Percentiles rank a stretch among this genome's conserved stretches.
phyloP scores from a whole-genome alignment of 805 yeast genomes.

The Wickerhamomyces strasburgensis region DNA sequence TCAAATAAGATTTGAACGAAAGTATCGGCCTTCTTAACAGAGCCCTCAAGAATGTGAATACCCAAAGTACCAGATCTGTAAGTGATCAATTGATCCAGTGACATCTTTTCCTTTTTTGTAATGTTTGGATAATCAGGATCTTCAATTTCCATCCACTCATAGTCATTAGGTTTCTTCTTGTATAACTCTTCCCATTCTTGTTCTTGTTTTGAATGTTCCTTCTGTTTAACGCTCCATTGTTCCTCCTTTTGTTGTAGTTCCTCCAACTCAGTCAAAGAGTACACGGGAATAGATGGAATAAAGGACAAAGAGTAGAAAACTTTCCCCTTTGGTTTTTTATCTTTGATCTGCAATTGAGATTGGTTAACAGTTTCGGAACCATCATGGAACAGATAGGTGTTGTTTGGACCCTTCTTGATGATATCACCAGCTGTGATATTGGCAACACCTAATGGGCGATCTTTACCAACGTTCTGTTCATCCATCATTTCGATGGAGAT shows the following conservation, averaged over 20 bases:
- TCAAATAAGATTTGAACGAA: conserved; percentile 60
- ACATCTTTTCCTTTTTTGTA: conserved; percentile 38
- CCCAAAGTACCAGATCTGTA: conserved; percentile 61
- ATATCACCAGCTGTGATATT: conserved; percentile 45
- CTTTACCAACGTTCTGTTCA: conserved; percentile 57
- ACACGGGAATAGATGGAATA: conserved; percentile 60
- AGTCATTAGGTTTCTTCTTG: conserved; percentile 53
- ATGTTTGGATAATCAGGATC: conserved; percentile 35
- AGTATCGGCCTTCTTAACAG: conserved; percentile 41
- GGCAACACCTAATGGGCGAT: conserved; percentile 58
- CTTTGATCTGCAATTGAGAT: conserved; percentile 27
- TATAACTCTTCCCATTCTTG: conserved; percentile 46
- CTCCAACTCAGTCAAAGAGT: conserved; percentile 49
- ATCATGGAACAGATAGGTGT: conserved; percentile 44
- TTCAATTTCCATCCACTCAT: conserved; percentile 53
- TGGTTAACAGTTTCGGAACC: conserved; percentile 42
- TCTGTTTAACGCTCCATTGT: conserved; percentile 32
- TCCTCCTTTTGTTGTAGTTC: conserved; percentile 40
- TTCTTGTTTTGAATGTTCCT: conserved; percentile 29
- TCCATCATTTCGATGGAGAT: conserved; percentile 58
- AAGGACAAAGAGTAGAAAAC: conserved; percentile 55
- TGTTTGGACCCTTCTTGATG: conserved; percentile 43
- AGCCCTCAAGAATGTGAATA: conserved; percentile 48
- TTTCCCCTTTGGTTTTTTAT: conserved; percentile 44
- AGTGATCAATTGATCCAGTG: conserved; percentile 47